Evolutionary conservation across 2,329 filamentous ascomycete genomes (phyloP).

Genomic region (Neopestalotiopsis clavispora): DNA sequence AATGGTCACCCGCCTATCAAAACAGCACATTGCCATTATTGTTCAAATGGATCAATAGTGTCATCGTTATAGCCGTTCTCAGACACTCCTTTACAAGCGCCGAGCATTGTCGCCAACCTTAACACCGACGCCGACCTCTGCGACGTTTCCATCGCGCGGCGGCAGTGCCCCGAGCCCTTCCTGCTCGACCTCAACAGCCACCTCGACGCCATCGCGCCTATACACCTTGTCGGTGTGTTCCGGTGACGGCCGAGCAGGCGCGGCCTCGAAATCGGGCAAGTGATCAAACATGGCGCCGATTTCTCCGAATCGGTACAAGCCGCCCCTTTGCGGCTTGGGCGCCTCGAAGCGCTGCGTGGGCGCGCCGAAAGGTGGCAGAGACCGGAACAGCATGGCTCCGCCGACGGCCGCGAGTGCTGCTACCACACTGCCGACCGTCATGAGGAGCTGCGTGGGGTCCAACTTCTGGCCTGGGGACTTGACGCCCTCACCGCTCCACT

Average conservation of each 20-base stretch:
- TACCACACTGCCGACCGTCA: slow-evolving; percentile 43
- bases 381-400: slow-evolving; percentile 44
- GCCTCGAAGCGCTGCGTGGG: slow-evolving; percentile 48
- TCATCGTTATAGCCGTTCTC: no score
- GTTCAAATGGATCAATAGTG: no score
- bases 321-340: slow-evolving; percentile 26
- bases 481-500: slow-evolving; percentile 38
- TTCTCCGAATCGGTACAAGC: slow-evolving; percentile 50
- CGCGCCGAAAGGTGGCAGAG: slow-evolving; percentile 51
- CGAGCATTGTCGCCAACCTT: slow-evolving; percentile 7
- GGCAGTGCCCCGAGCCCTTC: slow-evolving; percentile 3
- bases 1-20: no score
- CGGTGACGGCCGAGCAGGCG: background rate
- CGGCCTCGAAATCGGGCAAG: slow-evolving; percentile 24
- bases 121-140: slow-evolving; percentile 10
- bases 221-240: slow-evolving; percentile 22
- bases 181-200: slow-evolving; percentile 19
- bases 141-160: slow-evolving; percentile 9
- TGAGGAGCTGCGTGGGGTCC: slow-evolving; percentile 33
- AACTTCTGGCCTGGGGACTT: slow-evolving; percentile 25
- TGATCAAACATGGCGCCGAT: slow-evolving; percentile 49
- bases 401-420: slow-evolving; percentile 38
- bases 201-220: slow-evolving; percentile 13
- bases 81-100: background rate
- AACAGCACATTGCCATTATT: no score